Base-by-base conservation (phyloP, 768 basidiomycete genomes). In the Suillus ampliporus region DNA sequence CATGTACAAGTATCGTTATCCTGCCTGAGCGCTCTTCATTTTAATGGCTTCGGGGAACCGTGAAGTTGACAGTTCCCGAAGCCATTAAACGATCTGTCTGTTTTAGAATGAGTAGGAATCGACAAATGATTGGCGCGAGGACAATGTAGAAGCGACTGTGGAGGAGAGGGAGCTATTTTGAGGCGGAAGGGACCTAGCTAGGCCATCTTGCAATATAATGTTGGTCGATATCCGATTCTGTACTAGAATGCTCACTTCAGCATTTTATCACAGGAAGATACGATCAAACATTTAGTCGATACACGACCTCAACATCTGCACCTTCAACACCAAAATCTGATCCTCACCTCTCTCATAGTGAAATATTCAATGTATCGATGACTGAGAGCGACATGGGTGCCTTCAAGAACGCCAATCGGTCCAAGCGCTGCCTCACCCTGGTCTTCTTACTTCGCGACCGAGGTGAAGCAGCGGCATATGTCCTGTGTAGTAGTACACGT, bases 11-110 rank as follows among this genome's bases (percentile, higher is more conserved):
- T 81, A 87, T 71, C 92, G 92, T 69, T 97, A 98, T 74, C 79
- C 88, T 34, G 95, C 97, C 58, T 85, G 85, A 46, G 95, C 92
- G 0, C 82, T 97, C 60, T 95, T 44, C n/a, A 44, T 4, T 44
- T 44, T n/a, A 98, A 76, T 99, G 97, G 97, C 86, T 99, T 48
- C 91, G 94, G 6, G 31, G n/a, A n/a, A n/a, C n/a, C n/a, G n/a
- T n/a, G n/a, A n/a, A n/a, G n/a, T n/a, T n/a, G n/a, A n/a, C n/a
- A n/a, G n/a, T n/a, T n/a, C n/a, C n/a, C n/a, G n/a, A n/a, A n/a
- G n/a, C n/a, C n/a, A n/a, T n/a, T n/a, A n/a, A n/a, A n/a, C n/a
- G n/a, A n/a, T n/a, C 72, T 97, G 99, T 76, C 97, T 95, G 74
- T 94, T 94, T 69, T 91, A 94, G 69, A 91, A 92, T 64, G 90